Evolutionary conservation across 352 stramenopile species (phyloP).

Genomic region (Pythium coloratum): DNA sequence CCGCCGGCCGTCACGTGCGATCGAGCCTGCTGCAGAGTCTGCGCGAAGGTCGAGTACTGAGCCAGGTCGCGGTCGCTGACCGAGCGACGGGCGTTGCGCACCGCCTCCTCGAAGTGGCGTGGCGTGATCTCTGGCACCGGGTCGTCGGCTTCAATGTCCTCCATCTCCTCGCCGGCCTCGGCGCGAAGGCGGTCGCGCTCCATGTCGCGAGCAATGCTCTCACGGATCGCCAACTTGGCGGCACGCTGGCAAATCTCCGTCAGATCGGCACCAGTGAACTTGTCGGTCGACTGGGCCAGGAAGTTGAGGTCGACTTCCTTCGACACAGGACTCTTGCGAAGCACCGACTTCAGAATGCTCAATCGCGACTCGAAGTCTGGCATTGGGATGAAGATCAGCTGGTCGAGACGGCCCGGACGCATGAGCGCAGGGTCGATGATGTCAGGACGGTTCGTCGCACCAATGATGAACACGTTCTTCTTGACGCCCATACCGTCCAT

Average conservation of each 20-base stretch:
- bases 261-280: slow-evolving; percentile 99
- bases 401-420: slow-evolving; percentile 94
- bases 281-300: slow-evolving; percentile 96
- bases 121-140: slow-evolving; percentile 93
- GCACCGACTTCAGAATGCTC: slow-evolving; percentile 94
- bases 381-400: slow-evolving; percentile 97
- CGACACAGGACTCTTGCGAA: slow-evolving; percentile 97
- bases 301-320: slow-evolving; percentile 98
- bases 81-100: slow-evolving; percentile 96
- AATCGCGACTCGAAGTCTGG: slow-evolving; percentile 96
- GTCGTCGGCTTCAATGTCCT: slow-evolving; percentile 95
- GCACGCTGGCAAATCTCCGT: slow-evolving; percentile 99
- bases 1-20: slow-evolving; percentile 93
- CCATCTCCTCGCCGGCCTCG: slow-evolving; percentile 88
- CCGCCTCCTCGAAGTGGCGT: slow-evolving; percentile 98
- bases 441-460: slow-evolving; percentile 94
- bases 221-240: slow-evolving; percentile 99
- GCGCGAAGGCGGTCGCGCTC: slow-evolving; percentile 94
- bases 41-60: slow-evolving; percentile 87
- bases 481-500: slow-evolving; percentile 99
- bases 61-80: slow-evolving; percentile 98
- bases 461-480: slow-evolving; percentile 99
- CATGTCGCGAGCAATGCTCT: slow-evolving; percentile 98
- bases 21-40: slow-evolving; percentile 95
- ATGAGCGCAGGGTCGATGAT: slow-evolving; percentile 98